A percentile compares a stretch with the other conserved stretches of the same genome.
Conservation (phyloP, 495 filamentous ascomycete species). For the Bacidia gigantensis region DNA sequence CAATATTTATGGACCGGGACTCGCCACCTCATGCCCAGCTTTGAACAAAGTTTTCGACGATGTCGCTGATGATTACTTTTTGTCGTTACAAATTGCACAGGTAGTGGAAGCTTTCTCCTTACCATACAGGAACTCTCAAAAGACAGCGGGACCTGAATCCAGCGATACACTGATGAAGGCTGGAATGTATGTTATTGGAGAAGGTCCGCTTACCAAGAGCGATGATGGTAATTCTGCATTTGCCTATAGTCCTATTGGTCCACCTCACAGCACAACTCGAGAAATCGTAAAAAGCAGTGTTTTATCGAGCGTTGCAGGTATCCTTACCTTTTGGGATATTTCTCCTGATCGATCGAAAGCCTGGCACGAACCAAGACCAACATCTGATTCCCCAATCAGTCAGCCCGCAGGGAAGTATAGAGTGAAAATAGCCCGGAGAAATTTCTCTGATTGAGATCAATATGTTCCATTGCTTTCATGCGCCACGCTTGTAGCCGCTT, state of each 20-base stretch:
- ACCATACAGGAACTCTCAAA: background rate
- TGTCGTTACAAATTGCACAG: conserved; percentile 15
- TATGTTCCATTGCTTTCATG: background rate
- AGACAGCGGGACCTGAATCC: no score
- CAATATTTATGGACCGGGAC: conserved; percentile 30
- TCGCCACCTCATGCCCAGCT: conserved; percentile 35
- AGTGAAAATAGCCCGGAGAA: background rate
- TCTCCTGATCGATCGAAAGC: conserved; percentile 11
- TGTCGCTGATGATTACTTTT: conserved; percentile 36
- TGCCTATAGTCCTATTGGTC: no score
- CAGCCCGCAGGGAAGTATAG: conserved; percentile 1
- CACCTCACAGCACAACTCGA: no score
- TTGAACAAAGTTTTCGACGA: conserved; percentile 43
- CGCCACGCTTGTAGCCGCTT: background rate
- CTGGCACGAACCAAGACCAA: conserved; percentile 4
- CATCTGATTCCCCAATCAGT: background rate
- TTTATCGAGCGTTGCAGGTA: conserved; percentile 31
- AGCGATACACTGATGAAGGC: no score
- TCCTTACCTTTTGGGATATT: conserved; percentile 40
- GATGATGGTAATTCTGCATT: no score
- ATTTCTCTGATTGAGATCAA: background rate
- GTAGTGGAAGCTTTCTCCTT: background rate
- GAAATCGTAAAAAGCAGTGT: conserved; percentile 20
- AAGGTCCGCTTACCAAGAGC: no score
- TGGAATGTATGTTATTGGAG: no score